Evolutionary conservation across 768 basidiomycete genomes (phyloP).

Genomic region (Clitopilus passeckerianus): DNA sequence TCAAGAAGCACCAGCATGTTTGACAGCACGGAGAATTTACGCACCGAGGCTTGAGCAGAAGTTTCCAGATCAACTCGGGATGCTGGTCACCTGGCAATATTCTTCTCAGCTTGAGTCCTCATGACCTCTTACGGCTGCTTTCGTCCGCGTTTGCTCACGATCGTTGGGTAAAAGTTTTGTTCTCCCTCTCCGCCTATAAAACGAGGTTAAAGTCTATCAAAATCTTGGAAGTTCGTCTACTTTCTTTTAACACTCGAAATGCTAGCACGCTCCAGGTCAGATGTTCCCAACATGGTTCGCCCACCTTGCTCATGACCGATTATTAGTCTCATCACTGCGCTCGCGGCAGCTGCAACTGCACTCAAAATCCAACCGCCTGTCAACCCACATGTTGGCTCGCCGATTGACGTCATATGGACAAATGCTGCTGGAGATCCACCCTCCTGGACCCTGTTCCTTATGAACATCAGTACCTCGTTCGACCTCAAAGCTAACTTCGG

Average conservation of each 20-base stretch:
- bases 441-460: constrained; percentile 11
- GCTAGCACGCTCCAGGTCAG: neutral
- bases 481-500: constrained; percentile 13
- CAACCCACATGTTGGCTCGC: constrained; percentile 7
- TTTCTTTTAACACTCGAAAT: neutral
- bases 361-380: constrained; percentile 6
- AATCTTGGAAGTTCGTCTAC: neutral
- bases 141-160: neutral
- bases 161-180: neutral
- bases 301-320: neutral
- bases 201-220: neutral
- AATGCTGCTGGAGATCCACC: constrained; percentile 8
- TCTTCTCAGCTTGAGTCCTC: neutral
- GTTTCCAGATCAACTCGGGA: neutral
- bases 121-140: neutral
- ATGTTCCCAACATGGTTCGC: neutral
- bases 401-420: constrained; percentile 10
- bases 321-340: neutral
- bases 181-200: neutral
- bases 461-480: constrained; percentile 13
- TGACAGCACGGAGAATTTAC: neutral
- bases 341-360: constrained; percentile 3
- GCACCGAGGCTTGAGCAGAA: neutral
- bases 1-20: neutral
- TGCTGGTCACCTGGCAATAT: neutral